Evolutionary conservation across 2,329 filamentous ascomycete genomes (phyloP), one percentile per base, ranked within the genome.

Genomic region (Gaeumannomyces tritici): DNA sequence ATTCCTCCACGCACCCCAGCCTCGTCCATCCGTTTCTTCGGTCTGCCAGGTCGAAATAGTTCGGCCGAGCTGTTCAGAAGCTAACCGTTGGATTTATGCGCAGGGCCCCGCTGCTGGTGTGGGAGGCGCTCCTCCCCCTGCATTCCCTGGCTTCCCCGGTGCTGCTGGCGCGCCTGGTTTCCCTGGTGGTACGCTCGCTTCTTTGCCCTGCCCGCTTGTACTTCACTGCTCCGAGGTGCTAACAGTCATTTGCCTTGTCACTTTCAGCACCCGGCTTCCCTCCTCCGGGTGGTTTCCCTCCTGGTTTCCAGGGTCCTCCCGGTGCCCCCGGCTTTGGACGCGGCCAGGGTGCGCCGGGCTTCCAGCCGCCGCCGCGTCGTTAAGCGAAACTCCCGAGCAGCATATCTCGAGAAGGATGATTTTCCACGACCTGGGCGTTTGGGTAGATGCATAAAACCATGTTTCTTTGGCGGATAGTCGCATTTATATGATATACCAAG

Each of bases 91-190:
- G 62, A 29, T 66, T 60, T 35, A 13, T 21, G 7, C 55, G 21
- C 66, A 86, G 83, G 84, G 93, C 35, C 93, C 93, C 72, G 91
- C 91, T 75, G 88, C 89, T 71, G 93, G 93, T 72, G 89, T 96
- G 72, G 93, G 91, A 70, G 89, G 87, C 64, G 89, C 75, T 51
- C 77, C 74, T 63, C 89, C 89, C 60, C 89, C 89, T 68, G 81
- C 83, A 54, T 78, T 77, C 68, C 83, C 80, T 64, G 80, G 81
- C 66, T 81, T 85, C 71, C 79, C 80, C 65, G 75, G 80, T 28
- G 77, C 81, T 57, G 42, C 42, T n/a, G 75, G 85, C 74, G 82
- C 77, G 57, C 71, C 75, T 68, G 75, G 80, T 24, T 83, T 83
- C 65, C 77, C 82, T 69, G 82, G 80, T 67, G 81, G 83, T 85